Percentiles rank a stretch among this genome's conserved stretches.
Evolutionary conservation across 2,329 filamentous ascomycete species (phyloP).

Genomic region (Biscogniauxia marginata): DNA sequence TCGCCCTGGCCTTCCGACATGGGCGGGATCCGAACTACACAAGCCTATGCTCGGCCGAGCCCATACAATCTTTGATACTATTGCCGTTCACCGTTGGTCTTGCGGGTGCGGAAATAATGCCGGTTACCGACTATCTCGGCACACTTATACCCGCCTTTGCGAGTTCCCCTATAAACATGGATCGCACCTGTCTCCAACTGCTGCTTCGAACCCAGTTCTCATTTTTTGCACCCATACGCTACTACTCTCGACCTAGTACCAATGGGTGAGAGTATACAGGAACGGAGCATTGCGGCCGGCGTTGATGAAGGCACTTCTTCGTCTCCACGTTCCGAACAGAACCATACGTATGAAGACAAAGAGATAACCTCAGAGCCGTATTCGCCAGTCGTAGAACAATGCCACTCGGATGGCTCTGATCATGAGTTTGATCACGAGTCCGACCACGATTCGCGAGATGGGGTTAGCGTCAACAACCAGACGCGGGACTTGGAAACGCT

Average conservation of each 20-base stretch:
- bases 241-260: slow-evolving; percentile 5
- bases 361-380: slow-evolving; percentile 4
- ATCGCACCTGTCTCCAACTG: slow-evolving; percentile 1
- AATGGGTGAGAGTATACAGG: slow-evolving; percentile 21
- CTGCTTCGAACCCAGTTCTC: slow-evolving; percentile 1
- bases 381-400: slow-evolving; percentile 1
- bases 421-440: slow-evolving; percentile 11
- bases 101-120: neutral
- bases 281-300: neutral
- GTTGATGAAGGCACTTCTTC: slow-evolving; percentile 1
- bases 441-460: slow-evolving; percentile 10
- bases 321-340: neutral
- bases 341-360: slow-evolving; percentile 8
- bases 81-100: neutral
- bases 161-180: neutral
- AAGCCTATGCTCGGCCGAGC: neutral
- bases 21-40: neutral
- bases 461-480: slow-evolving; percentile 10
- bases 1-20: neutral
- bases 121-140: neutral
- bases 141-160: neutral
- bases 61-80: neutral
- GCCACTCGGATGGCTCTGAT: slow-evolving; percentile 11
- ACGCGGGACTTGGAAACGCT: slow-evolving; percentile 34
- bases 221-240: neutral